These are phyloP conservation scores for Podaxis sp. DNA, from an alignment of 768 basidiomycete species.

Conservation along the genomic window DNA sequence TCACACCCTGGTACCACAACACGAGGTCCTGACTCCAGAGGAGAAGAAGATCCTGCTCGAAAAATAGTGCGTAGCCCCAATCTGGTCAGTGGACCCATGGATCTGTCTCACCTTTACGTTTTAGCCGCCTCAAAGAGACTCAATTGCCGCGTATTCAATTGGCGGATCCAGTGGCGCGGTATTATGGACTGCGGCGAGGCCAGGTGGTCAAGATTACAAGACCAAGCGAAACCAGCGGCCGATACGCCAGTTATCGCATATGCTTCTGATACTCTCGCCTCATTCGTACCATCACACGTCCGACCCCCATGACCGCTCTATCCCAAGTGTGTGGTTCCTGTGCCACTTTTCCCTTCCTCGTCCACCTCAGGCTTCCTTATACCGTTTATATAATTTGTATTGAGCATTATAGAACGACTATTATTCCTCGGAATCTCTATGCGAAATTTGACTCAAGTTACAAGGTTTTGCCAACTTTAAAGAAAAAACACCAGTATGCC, in stretches of 20 bases:
- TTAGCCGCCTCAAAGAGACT: slow-evolving; percentile 94
- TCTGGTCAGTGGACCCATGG: slow-evolving; percentile 8
- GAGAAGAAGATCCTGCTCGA: slow-evolving; percentile 85
- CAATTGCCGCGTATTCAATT: slow-evolving; percentile 97
- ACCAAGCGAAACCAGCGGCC: slow-evolving; percentile 94
- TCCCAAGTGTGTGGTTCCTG: background rate
- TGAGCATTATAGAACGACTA: slow-evolving; percentile 3
- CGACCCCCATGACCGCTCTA: background rate
- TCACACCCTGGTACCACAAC: slow-evolving; percentile 91
- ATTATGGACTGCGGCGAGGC: slow-evolving; percentile 93
- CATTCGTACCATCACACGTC: background rate
- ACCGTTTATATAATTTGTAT: slow-evolving; percentile 5
- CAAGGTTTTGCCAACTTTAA: background rate
- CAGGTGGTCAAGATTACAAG: slow-evolving; percentile 98
- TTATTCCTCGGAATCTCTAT: slow-evolving; percentile 7
- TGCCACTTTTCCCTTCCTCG: slow-evolving; percentile 1
- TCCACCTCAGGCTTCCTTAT: background rate
- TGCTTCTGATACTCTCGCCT: slow-evolving; percentile 55
- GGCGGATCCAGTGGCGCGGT: slow-evolving; percentile 96
- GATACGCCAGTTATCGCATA: slow-evolving; percentile 90
- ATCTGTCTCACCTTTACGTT: slow-evolving; percentile 16
- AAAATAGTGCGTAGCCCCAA: slow-evolving; percentile 74
- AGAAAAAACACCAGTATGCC: background rate
- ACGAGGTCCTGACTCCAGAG: slow-evolving; percentile 81
- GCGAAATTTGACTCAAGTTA: background rate